Conservation (phyloP, 345 rosid genomes). For the Rhizophora apiculata region DNA sequence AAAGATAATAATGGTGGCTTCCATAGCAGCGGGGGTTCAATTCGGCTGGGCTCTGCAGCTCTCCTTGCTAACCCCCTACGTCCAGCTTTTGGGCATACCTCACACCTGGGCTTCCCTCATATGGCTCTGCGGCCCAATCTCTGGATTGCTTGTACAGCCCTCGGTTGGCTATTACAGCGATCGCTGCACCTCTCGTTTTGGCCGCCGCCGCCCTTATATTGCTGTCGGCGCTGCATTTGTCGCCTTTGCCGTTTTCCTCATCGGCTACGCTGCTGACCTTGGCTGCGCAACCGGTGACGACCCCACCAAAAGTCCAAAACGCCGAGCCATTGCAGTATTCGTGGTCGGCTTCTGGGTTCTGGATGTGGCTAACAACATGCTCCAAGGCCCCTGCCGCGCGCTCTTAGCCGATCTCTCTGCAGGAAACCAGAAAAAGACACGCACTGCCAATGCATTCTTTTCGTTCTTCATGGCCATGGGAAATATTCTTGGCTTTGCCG, state of each 20-base stretch:
- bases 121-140: slow-evolving; percentile 92
- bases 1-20: slow-evolving; percentile 59
- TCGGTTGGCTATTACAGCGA: slow-evolving; percentile 81
- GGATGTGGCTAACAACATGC: slow-evolving; percentile 83
- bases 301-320: slow-evolving; percentile 28
- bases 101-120: slow-evolving; percentile 85
- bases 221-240: slow-evolving; percentile 53
- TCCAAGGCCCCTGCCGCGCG: slow-evolving; percentile 85
- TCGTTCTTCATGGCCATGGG: slow-evolving; percentile 96
- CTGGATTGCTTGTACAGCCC: slow-evolving; percentile 89
- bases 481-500: slow-evolving; percentile 73
- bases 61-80: slow-evolving; percentile 84
- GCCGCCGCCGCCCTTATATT: slow-evolving; percentile 90
- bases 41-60: slow-evolving; percentile 97
- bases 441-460: slow-evolving; percentile 57
- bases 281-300: slow-evolving; percentile 61
- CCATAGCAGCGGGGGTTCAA: slow-evolving; percentile 85
- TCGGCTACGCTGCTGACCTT: slow-evolving; percentile 79
- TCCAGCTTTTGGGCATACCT: slow-evolving; percentile 76
- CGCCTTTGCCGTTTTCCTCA: slow-evolving; percentile 57
- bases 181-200: slow-evolving; percentile 63
- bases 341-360: slow-evolving; percentile 84
- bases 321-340: slow-evolving; percentile 65
- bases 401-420: slow-evolving; percentile 79
- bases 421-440: slow-evolving; percentile 42